Percentiles rank a stretch among this genome's conserved stretches.
phyloP scores from a whole-genome alignment of 805 yeast genomes.

The Diddensiella transvaalensis region DNA sequence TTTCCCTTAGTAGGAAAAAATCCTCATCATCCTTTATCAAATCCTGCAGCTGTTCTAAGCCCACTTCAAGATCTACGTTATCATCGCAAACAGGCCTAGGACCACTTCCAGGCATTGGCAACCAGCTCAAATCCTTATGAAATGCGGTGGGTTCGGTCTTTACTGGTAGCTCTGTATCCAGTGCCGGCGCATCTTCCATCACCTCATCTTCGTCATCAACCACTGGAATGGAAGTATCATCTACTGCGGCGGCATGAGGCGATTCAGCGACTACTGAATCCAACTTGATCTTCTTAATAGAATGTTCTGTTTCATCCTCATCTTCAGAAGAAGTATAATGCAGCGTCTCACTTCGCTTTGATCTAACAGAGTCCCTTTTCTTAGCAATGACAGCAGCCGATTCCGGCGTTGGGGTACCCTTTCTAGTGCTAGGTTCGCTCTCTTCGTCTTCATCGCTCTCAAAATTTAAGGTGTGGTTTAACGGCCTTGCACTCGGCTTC shows the following conservation, averaged over 20 bases:
- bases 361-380: slow-evolving; percentile 3
- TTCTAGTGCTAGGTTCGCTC: slow-evolving; percentile 12
- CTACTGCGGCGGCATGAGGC: background rate
- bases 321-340: slow-evolving; percentile 49
- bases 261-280: background rate
- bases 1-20: slow-evolving; percentile 46
- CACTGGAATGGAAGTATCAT: slow-evolving; percentile 5
- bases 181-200: slow-evolving; percentile 21
- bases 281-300: background rate
- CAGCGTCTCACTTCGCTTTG: slow-evolving; percentile 5
- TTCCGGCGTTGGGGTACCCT: slow-evolving; percentile 17
- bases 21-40: slow-evolving; percentile 76
- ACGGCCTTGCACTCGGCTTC: slow-evolving; percentile 26
- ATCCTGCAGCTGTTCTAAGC: slow-evolving; percentile 49
- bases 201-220: slow-evolving; percentile 29
- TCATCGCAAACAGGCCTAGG: slow-evolving; percentile 59
- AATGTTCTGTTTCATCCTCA: slow-evolving; percentile 15
- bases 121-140: slow-evolving; percentile 26
- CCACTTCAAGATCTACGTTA: slow-evolving; percentile 32
- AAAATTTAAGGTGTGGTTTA: slow-evolving; percentile 30
- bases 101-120: slow-evolving; percentile 43
- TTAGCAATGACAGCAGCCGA: slow-evolving; percentile 10
- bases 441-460: slow-evolving; percentile 27
- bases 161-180: slow-evolving; percentile 24
- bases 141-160: slow-evolving; percentile 27